Percentiles rank a stretch among this genome's conserved stretches.
Evolutionary conservation across 257 asterid species (phyloP).

Genomic region (Sherardia arvensis): DNA sequence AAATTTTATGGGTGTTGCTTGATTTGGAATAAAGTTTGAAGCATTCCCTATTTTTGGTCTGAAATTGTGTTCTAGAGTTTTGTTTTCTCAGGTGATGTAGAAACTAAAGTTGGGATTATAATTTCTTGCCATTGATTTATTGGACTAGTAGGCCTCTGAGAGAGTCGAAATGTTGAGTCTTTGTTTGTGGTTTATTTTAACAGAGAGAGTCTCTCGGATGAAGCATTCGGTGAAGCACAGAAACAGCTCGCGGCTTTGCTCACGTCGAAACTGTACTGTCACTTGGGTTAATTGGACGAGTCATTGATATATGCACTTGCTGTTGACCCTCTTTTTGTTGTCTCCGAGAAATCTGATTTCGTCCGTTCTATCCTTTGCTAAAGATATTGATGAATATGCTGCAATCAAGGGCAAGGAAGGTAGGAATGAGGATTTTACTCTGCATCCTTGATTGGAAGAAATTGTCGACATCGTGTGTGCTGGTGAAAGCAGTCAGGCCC

Average conservation of each 20-base stretch:
- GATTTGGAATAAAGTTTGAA: not conserved
- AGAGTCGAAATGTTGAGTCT: slow-evolving; percentile 9
- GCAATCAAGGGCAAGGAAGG: slow-evolving; percentile 71
- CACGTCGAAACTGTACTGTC: slow-evolving; percentile 90
- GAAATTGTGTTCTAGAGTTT: not conserved
- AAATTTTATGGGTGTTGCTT: not conserved
- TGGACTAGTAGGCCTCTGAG: not conserved
- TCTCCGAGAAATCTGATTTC: slow-evolving; percentile 87
- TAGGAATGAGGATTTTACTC: slow-evolving; percentile 48
- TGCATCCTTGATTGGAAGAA: slow-evolving; percentile 88
- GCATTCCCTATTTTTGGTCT: not conserved
- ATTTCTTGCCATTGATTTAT: not conserved
- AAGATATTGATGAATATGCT: slow-evolving; percentile 95
- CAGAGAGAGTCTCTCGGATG: slow-evolving; percentile 30
- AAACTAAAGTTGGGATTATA: not conserved
- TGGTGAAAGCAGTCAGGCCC: no score
- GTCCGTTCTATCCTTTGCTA: slow-evolving; percentile 88
- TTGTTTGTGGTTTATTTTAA: slow-evolving; percentile 6
- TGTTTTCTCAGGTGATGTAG: not conserved
- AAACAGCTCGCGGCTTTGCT: slow-evolving; percentile 61
- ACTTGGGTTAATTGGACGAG: slow-evolving; percentile 79
- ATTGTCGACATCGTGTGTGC: no score
- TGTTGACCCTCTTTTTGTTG: slow-evolving; percentile 80
- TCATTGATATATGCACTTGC: slow-evolving; percentile 89
- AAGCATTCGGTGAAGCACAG: slow-evolving; percentile 17